Conservation (phyloP, 129 eudicot genomes). For the Deinandra increscens region DNA sequence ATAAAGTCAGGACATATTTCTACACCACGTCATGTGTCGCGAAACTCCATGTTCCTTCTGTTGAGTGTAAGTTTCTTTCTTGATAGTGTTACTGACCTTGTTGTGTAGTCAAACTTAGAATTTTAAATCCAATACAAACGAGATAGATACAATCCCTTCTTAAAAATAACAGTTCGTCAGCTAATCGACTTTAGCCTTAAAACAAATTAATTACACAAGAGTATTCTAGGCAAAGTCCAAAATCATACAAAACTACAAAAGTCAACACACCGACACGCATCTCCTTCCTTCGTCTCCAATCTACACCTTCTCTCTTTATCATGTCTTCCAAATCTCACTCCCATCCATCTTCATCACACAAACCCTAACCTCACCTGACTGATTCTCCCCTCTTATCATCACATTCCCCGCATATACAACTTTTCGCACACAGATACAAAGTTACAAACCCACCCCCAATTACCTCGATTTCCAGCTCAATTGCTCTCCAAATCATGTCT, state of each 20-base stretch:
- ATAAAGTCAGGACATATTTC: too few relatives aligned
- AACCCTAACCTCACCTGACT: conserved; percentile 18
- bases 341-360: conserved; percentile 13
- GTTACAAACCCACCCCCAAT: conserved; percentile 16
- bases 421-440: background rate
- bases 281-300: conserved; percentile 30
- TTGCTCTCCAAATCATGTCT: conserved; percentile 6
- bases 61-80: too few relatives aligned
- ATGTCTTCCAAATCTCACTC: conserved; percentile 23
- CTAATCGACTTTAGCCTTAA: too few relatives aligned
- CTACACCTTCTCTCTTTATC: conserved; percentile 12
- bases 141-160: too few relatives aligned
- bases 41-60: too few relatives aligned
- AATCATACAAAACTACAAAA: conserved; percentile 10
- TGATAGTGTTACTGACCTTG: too few relatives aligned
- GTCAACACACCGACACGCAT: conserved; percentile 39
- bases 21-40: too few relatives aligned
- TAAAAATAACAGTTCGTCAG: too few relatives aligned
- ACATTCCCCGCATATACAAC: too few relatives aligned
- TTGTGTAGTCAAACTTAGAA: too few relatives aligned
- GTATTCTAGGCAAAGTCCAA: conserved; percentile 8
- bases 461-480: conserved; percentile 6
- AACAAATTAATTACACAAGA: conserved; percentile 27
- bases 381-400: conserved; percentile 9
- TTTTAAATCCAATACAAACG: too few relatives aligned